phyloP scores from a whole-genome alignment of 768 basidiomycete genomes.

The Sistotremastrum suecicum region DNA sequence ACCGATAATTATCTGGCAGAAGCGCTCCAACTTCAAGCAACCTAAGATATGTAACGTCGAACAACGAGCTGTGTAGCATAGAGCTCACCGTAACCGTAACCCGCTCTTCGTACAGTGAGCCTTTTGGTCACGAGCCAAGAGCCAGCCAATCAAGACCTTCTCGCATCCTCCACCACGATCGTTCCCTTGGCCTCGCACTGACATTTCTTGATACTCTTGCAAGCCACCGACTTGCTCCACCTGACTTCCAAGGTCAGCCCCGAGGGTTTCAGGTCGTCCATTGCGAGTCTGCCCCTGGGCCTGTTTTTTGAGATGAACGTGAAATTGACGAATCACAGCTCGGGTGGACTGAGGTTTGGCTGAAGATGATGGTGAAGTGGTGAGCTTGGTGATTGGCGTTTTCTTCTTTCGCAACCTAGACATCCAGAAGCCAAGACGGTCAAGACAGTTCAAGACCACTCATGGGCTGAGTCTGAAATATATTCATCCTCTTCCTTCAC shows the following conservation, averaged over 20 bases:
- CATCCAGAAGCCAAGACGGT: no score
- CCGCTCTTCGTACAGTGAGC: conserved; percentile 2
- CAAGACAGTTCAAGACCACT: no score
- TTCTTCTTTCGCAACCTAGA: no score
- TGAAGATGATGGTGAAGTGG: conserved; percentile 17
- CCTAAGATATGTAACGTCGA: conserved; percentile 23
- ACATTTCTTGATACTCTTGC: conserved; percentile 72
- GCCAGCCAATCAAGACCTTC: conserved; percentile 62
- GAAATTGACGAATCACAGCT: conserved; percentile 64
- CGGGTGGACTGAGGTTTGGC: conserved; percentile 49
- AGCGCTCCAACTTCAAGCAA: conserved; percentile 84
- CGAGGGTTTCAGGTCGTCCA: conserved; percentile 8
- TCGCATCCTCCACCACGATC: conserved; percentile 86
- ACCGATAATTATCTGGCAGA: conserved; percentile 65
- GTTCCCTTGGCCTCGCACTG: conserved; percentile 60
- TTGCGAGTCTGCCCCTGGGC: conserved; percentile 29
- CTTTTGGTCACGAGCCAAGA: conserved; percentile 25
- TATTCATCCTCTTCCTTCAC: no score
- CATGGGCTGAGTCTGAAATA: no score
- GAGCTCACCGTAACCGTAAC: no score
- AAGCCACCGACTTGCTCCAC: conserved; percentile 66
- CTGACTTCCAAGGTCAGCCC: conserved; percentile 42
- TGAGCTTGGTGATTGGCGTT: no score
- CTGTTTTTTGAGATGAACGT: conserved; percentile 62
- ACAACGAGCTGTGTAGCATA: neutral